Conservation (phyloP, 306 rosid genomes). For the Ammopiptanthus mongolicus region DNA sequence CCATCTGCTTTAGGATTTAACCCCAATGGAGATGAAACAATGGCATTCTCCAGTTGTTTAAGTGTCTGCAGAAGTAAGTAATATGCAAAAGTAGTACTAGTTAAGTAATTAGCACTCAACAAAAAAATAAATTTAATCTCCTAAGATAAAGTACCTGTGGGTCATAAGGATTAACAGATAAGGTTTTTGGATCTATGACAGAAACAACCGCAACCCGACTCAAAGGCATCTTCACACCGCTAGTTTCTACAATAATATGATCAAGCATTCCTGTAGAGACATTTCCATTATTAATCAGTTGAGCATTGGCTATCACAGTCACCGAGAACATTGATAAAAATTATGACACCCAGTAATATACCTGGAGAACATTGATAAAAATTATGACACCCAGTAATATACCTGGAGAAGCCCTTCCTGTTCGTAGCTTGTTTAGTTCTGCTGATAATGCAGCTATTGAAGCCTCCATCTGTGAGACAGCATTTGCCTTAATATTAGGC, state of each 20-base stretch:
- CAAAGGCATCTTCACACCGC: slow-evolving; percentile 80
- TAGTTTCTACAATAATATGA: slow-evolving; percentile 80
- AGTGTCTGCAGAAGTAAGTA: slow-evolving; percentile 50
- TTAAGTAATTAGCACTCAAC: background rate
- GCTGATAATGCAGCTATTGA: slow-evolving; percentile 62
- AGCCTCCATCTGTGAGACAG: slow-evolving; percentile 79
- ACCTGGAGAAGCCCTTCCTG: slow-evolving; percentile 98
- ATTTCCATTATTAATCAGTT: background rate
- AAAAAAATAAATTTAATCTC: background rate
- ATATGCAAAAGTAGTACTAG: slow-evolving; percentile 9
- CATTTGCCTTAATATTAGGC: slow-evolving; percentile 64
- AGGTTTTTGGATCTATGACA: slow-evolving; percentile 71
- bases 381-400: background rate
- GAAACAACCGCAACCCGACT: slow-evolving; percentile 82
- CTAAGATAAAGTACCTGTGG: slow-evolving; percentile 47
- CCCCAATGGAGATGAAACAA: slow-evolving; percentile 82
- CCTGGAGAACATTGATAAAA: slow-evolving; percentile 83
- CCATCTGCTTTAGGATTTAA: slow-evolving; percentile 78
- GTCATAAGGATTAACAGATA: slow-evolving; percentile 86
- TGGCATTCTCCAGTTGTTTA: slow-evolving; percentile 74
- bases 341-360: slow-evolving; percentile 10
- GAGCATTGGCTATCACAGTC: background rate
- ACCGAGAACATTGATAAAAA: background rate
- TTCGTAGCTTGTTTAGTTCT: slow-evolving; percentile 69
- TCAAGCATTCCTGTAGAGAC: slow-evolving; percentile 84